Evolutionary conservation across 495 filamentous ascomycete genomes (phyloP), one percentile per base, ranked within the genome.

Genomic region (Tetracladium setigerum): DNA sequence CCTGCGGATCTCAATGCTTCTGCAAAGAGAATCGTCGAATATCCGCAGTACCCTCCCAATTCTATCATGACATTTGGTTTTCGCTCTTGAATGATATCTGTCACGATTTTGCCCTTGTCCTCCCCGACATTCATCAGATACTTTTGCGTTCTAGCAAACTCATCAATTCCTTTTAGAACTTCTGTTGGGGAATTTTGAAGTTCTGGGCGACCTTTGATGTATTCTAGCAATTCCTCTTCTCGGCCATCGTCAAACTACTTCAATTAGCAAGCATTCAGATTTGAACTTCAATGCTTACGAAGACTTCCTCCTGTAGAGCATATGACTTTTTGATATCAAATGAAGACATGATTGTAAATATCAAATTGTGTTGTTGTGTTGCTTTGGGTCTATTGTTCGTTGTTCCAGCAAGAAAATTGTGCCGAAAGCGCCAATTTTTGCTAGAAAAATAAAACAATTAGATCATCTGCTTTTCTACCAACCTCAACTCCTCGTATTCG

Each of bases 101-200:
- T 69, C 14, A 91, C 73, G 17, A 87, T 76, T 34, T 68, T 68
- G 36, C 84, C 86, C 56, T 94, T 94, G 44, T 76, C 63, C 37
- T 77, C 69, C 14, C 87, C 87, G 27, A 94, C 74, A 46, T 87
- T 91, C 81, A 90, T 89, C 39, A 92, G 72, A 46, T 85, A 83
- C 22, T 76, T 79, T 39, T 77, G 65, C 1, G 74, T 78, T 10
- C 70, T 65, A 18, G 70, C 82, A 61, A 76, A 94, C 17, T 84
- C 76, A 54, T 92, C 83, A 55, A 94, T 90, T 3, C 76, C 75
- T 18, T 72, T 62, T 1, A 91, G 68, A 5, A 94, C 73, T 33
- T 67, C 72, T 6, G 67, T 50, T 0, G 87, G 86, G 34, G 77
- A 77, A n/a, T 75, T 76, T 15, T 79, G 70, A 42, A 90, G 71